A percentile compares a stretch with the other conserved stretches of the same genome.
Conservation (phyloP, 805 yeast genomes). For the Saccharomycopsis guyanensis region DNA sequence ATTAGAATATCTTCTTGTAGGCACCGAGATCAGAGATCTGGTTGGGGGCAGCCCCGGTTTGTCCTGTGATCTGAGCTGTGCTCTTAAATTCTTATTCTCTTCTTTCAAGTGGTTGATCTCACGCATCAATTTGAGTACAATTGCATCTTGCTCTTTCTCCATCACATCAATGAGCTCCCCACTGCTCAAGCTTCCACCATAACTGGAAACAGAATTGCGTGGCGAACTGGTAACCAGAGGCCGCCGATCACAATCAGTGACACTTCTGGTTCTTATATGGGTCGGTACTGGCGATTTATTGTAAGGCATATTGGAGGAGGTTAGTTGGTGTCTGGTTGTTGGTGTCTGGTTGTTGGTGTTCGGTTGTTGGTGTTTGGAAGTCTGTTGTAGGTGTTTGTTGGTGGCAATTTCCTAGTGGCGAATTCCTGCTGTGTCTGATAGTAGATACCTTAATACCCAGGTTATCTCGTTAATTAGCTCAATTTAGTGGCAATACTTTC, state of each 20-base stretch:
- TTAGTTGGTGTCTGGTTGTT: too few species aligned
- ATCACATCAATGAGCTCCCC: slow-evolving; percentile 50
- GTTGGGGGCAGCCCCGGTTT: background rate
- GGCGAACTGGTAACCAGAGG: background rate
- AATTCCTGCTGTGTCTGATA: too few species aligned
- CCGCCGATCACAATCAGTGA: background rate
- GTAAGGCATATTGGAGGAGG: too few species aligned
- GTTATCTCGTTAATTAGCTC: too few species aligned
- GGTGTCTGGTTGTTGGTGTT: too few species aligned
- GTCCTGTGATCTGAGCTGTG: slow-evolving; percentile 19
- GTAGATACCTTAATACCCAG: too few species aligned
- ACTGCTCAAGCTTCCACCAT: slow-evolving; percentile 23
- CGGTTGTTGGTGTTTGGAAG: too few species aligned
- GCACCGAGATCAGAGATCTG: background rate
- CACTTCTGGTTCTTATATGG: too few species aligned
- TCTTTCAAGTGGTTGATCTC: slow-evolving; percentile 49
- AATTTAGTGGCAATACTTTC: too few species aligned
- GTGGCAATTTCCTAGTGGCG: too few species aligned
- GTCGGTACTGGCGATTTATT: too few species aligned
- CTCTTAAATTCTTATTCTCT: slow-evolving; percentile 40
- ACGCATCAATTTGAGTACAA: slow-evolving; percentile 56
- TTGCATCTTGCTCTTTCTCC: slow-evolving; percentile 73
- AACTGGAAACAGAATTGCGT: slow-evolving; percentile 1
- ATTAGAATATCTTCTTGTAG: background rate
- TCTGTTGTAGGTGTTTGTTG: too few species aligned